phyloP scores from a whole-genome alignment of 148 eudicot species.

The Dianthus caryophyllus region DNA sequence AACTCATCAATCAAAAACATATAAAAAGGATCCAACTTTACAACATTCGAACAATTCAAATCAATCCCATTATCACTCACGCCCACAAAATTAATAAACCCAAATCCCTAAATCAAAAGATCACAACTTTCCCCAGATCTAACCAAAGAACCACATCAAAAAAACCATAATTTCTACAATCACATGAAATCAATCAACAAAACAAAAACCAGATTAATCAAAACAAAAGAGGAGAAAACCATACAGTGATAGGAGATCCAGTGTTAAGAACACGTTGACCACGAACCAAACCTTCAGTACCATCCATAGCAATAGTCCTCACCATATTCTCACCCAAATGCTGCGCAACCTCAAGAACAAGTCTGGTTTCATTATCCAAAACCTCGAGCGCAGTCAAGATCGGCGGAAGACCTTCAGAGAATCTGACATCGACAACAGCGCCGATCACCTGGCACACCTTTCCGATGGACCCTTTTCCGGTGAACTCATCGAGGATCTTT shows the following conservation, averaged over 20 bases:
- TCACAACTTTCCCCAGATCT: conserved; percentile 8
- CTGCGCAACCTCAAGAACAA: conserved; percentile 94
- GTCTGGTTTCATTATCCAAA: conserved; percentile 62
- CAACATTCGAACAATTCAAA: not conserved
- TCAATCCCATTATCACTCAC: not conserved
- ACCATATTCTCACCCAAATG: conserved; percentile 94
- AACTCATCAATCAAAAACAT: not conserved
- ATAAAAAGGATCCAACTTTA: not conserved
- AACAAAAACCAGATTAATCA: not conserved
- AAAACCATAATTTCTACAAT: not conserved
- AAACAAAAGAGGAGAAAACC: conserved; percentile 6
- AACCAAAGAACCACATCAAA: conserved; percentile 10
- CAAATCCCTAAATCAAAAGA: not conserved
- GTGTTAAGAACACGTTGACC: conserved; percentile 94
- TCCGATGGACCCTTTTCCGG: conserved; percentile 83
- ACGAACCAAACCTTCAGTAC: conserved; percentile 91
- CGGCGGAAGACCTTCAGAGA: conserved; percentile 82
- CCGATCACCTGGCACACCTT: conserved; percentile 96
- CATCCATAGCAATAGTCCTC: conserved; percentile 98
- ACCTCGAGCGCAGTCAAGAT: conserved; percentile 93
- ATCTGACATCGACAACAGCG: conserved; percentile 92
- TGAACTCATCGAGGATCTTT: conserved; percentile 76
- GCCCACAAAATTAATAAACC: not conserved
- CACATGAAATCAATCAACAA: too few species aligned
- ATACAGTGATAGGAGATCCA: conserved; percentile 93